Evolutionary conservation across 2,329 filamentous ascomycete species (phyloP).

Genomic region (Xenoacremonium recifei): DNA sequence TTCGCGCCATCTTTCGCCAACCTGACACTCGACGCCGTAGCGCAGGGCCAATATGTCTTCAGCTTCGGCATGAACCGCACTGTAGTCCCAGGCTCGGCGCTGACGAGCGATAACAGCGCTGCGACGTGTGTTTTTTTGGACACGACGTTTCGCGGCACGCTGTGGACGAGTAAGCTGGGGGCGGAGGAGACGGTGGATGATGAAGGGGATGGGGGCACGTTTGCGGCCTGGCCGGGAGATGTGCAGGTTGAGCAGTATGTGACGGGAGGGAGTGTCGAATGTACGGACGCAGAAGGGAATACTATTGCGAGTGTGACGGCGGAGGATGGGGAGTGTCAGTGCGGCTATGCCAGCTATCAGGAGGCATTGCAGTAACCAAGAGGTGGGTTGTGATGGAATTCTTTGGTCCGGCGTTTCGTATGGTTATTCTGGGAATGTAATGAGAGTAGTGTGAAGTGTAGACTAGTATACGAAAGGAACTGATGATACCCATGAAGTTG

Average conservation of each 20-base stretch:
- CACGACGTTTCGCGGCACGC: conserved; percentile 53
- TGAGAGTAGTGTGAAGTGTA: background rate
- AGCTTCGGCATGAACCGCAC: conserved; percentile 50
- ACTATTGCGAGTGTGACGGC: conserved; percentile 37
- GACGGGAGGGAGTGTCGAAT: conserved; percentile 48
- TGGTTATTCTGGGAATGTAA: background rate
- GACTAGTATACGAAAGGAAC: conserved; percentile 11
- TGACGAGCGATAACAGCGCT: conserved; percentile 42
- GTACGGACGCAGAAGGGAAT: conserved; percentile 41
- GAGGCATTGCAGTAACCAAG: background rate
- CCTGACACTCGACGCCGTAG: conserved; percentile 44
- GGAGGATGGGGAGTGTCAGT: conserved; percentile 35
- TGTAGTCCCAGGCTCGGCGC: conserved; percentile 45
- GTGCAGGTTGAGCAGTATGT: conserved; percentile 52
- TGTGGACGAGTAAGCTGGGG: conserved; percentile 60
- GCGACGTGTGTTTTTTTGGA: conserved; percentile 58
- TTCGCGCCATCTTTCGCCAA: conserved; percentile 57
- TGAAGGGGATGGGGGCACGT: conserved; percentile 21
- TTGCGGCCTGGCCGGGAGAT: conserved; percentile 55
- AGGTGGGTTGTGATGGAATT: background rate
- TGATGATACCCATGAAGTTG: conserved; percentile 20
- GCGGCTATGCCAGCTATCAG: conserved; percentile 37
- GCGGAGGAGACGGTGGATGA: conserved; percentile 18
- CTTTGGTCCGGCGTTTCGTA: background rate
- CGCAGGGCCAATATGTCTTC: conserved; percentile 58